Percentiles rank a stretch among this genome's conserved stretches.
Evolutionary conservation across 257 asterid genomes (phyloP).

Genomic region (Cruciata laevipes): DNA sequence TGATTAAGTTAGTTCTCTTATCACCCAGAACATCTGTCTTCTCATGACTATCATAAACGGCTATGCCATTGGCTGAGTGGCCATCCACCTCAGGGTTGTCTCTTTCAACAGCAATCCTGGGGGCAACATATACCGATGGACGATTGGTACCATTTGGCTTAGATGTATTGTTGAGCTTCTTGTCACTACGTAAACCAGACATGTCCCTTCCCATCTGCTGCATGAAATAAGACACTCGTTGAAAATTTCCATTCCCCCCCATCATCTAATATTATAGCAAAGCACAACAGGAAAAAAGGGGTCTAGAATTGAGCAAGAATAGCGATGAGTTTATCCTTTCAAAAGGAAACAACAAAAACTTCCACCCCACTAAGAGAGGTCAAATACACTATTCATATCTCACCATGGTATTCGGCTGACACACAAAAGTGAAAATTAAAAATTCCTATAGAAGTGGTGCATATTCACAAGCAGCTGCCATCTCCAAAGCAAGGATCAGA

Average conservation of each 20-base stretch:
- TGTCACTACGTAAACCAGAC: slow-evolving; percentile 38
- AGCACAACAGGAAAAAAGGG: background rate
- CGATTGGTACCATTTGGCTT: slow-evolving; percentile 37
- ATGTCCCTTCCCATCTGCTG: slow-evolving; percentile 58
- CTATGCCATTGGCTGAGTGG: slow-evolving; percentile 22
- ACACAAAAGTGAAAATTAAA: background rate
- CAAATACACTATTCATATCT: background rate
- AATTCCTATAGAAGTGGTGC: background rate
- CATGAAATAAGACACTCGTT: slow-evolving; percentile 15
- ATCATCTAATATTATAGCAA: background rate
- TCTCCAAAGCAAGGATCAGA: background rate
- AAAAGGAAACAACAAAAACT: background rate
- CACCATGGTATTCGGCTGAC: background rate
- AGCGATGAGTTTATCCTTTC: background rate
- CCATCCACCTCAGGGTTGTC: slow-evolving; percentile 29
- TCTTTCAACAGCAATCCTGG: slow-evolving; percentile 28
- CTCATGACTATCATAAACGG: slow-evolving; percentile 30
- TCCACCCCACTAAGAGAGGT: background rate
- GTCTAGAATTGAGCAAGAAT: background rate
- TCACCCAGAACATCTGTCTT: slow-evolving; percentile 52
- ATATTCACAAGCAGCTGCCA: background rate
- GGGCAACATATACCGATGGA: slow-evolving; percentile 29
- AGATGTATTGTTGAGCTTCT: slow-evolving; percentile 22
- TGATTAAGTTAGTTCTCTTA: slow-evolving; percentile 45
- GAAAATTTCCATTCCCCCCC: slow-evolving; percentile 4